Conservation (phyloP, 1,139 yeast genomes). For the Candida smagusa region DNA sequence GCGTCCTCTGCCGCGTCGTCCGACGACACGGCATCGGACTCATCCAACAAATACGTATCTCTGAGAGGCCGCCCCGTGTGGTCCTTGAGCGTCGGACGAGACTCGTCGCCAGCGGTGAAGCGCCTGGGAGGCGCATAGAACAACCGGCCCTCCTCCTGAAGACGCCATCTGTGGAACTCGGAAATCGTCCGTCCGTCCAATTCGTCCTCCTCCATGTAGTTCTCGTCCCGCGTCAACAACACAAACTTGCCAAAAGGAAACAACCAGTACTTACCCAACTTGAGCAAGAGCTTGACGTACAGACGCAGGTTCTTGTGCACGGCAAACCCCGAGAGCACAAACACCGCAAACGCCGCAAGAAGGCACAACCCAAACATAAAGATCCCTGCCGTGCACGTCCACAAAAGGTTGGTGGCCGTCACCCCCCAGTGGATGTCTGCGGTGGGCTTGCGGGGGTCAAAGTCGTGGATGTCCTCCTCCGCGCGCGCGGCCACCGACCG, state of each 20-base stretch:
- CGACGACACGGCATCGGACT: constrained; percentile 1
- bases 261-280: constrained; percentile 67
- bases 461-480: constrained; percentile 88
- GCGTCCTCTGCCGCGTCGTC: background rate
- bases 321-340: constrained; percentile 49
- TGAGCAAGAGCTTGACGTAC: constrained; percentile 61
- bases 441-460: constrained; percentile 42
- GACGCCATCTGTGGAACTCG: constrained; percentile 89
- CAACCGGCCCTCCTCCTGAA: constrained; percentile 66
- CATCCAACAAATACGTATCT: constrained; percentile 36
- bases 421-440: constrained; percentile 61
- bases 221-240: constrained; percentile 70
- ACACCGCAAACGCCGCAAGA: constrained; percentile 40
- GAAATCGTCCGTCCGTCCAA: constrained; percentile 82
- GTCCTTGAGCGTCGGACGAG: constrained; percentile 42
- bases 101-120: constrained; percentile 32
- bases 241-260: constrained; percentile 92
- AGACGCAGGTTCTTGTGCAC: constrained; percentile 33
- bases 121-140: constrained; percentile 68
- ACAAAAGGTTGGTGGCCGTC: constrained; percentile 65
- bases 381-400: constrained; percentile 75
- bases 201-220: constrained; percentile 81
- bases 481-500: constrained; percentile 92
- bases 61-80: constrained; percentile 43
- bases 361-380: constrained; percentile 52